Base-by-base conservation (phyloP, 768 basidiomycete genomes). In the Gloeophyllum trabeum region DNA sequence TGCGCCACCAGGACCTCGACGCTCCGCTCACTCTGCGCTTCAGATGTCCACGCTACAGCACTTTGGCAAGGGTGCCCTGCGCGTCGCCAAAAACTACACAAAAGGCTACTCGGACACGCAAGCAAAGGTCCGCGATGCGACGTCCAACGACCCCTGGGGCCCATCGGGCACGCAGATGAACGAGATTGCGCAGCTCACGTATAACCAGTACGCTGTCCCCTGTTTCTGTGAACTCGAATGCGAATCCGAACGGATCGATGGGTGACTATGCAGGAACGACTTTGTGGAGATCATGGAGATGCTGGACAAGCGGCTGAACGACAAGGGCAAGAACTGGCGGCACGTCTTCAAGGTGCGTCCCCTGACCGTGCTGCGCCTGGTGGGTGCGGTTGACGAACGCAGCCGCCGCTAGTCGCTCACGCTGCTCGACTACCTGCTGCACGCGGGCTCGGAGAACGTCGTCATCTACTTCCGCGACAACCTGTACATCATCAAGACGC, bases 261-360 rank as follows among this genome's bases (percentile, higher is more conserved):
- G 12, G 28, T 21, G 12, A 37, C 10, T 38, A 14, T 43, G 5
- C 50, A 78, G 92, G 63, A 84, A 80, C 46, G 93, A 98, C 54
- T 99, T 99, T 59, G 91, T 98, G 10, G 96, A 99, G 65, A 89
- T 99, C 55, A 97, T 99, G 91, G 96, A 99, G 69, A 96, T 97
- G 90, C 73, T 99, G 39, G 96, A 98, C 64, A 98, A 99, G 64
- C 80, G 96, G 40, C 66, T 99, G 47, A 92, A 92, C 52, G 96
- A 99, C 67, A 98, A 96, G 70, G 96, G 96, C 26, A 98, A 98
- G 77, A 97, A 98, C 54, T 99, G 96, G 96, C 76, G 94, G 41
- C 96, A 99, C 69, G 94, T 98, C 44, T 98, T 96, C 76, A 98
- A 98, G 73, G 90, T 81, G 43, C 45, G 70, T 50, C 19, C 35